A percentile compares a stretch with the other conserved stretches of the same genome.
These are phyloP conservation scores for Phoenix roebelenii DNA, from an alignment of 176 grass and related monocot genomes.

Conservation along the genomic window DNA sequence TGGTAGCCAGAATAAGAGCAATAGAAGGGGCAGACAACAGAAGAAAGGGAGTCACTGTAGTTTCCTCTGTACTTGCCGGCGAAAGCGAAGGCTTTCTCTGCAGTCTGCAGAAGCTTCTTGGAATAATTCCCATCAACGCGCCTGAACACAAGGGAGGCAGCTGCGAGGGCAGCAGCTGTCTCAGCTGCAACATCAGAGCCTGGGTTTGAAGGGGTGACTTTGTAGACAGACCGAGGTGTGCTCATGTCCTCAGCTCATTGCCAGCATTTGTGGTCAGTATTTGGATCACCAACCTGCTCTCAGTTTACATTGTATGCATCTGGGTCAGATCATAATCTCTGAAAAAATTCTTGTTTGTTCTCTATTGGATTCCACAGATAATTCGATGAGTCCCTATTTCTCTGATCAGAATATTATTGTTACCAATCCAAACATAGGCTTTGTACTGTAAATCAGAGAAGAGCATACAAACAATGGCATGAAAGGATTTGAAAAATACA, in stretches of 20 bases:
- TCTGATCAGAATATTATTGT: no score
- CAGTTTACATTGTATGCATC: background rate
- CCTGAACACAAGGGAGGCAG: slow-evolving; percentile 32
- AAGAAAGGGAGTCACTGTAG: slow-evolving; percentile 26
- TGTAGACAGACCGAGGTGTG: slow-evolving; percentile 18
- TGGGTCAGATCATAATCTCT: no score
- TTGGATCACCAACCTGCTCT: slow-evolving; percentile 24
- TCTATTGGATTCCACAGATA: no score
- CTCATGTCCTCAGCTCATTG: slow-evolving; percentile 23
- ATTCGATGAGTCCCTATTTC: no score
- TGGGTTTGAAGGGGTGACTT: slow-evolving; percentile 17
- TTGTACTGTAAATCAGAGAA: no score
- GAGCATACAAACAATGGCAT: no score
- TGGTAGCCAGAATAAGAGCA: slow-evolving; percentile 41
- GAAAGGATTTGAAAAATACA: no score
- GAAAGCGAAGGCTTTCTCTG: slow-evolving; percentile 26
- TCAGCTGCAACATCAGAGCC: slow-evolving; percentile 40
- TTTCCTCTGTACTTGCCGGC: slow-evolving; percentile 22
- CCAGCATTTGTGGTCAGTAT: slow-evolving; percentile 34
- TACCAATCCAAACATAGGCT: no score
- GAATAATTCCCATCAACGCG: slow-evolving; percentile 19
- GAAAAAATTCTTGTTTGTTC: no score
- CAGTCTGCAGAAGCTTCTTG: slow-evolving; percentile 10
- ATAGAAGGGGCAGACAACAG: slow-evolving; percentile 39
- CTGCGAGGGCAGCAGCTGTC: slow-evolving; percentile 33